Base-by-base conservation (phyloP, 192 early-diverging fungal genomes). In the Diversispora epigaea region DNA sequence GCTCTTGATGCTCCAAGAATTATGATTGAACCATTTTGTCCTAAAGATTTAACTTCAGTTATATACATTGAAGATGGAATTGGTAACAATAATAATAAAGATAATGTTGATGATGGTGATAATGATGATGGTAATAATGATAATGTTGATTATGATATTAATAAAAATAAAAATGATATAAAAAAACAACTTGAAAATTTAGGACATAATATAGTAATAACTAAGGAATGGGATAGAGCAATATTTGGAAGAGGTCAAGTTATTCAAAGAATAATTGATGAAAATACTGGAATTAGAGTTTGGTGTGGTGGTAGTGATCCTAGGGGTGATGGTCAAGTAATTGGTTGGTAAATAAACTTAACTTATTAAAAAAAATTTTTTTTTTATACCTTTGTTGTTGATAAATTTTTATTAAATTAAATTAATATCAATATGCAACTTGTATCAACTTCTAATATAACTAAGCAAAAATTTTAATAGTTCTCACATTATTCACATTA, bases 221-320 rank as follows among this genome's bases (percentile, higher is more conserved):
- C 87, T 22, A 66, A 63, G 4, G 89, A 84, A 9, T 72, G 80
- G 32, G 71, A 77, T 40, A 79, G 91, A 67, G 78, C 79, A 6
- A 50, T 85, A 70, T 91, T 94, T 85, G 93, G 93, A 14, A 81
- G 91, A 15, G 93, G 91, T 8, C 93, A 94, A 85, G 77, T 93
- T 61, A 91, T 93, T 80, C 73, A 79, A 65, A 60, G 67, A 64
- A 65, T 41, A 7, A 44, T 57, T 1, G 86, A 88, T 76, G 12
- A 67, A 25, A 75, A 75, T 11, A 78, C 74, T 40, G 85, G 85
- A 17, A 76, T 77, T 21, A 72, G 81, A 9, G 80, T 89, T 11
- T 80, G 84, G 52, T 73, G 78, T 32, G 89, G 77, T 52, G 89
- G 87, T 55, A 85, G 82, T 52, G 89, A 90, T 75, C 82, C 83